A percentile compares a stretch with the other conserved stretches of the same genome.
Evolutionary conservation across 257 asterid genomes (phyloP).

Genomic region (Nicotiana benthamiana): DNA sequence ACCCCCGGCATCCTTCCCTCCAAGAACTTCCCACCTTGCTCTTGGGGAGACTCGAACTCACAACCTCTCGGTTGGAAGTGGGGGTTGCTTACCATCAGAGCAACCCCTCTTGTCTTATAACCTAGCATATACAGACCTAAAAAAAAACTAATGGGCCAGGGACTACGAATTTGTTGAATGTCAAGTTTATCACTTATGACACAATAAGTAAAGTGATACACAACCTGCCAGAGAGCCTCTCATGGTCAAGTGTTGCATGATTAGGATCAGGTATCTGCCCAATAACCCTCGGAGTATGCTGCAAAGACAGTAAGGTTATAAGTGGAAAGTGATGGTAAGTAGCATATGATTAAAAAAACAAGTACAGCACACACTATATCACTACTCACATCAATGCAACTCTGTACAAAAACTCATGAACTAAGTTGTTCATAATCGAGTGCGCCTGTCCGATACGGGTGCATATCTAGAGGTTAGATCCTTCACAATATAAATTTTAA

Average conservation of each 20-base stretch:
- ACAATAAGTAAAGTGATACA: slow-evolving; percentile 6
- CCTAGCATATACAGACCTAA: background rate
- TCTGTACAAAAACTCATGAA: background rate
- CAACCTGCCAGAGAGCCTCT: slow-evolving; percentile 76
- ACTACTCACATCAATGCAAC: background rate
- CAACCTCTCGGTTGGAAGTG: too few relatives aligned
- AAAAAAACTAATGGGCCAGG: background rate
- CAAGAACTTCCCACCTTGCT: too few relatives aligned
- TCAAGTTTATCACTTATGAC: background rate
- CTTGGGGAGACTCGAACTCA: too few relatives aligned
- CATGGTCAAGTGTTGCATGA: slow-evolving; percentile 85
- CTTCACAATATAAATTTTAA: too few relatives aligned
- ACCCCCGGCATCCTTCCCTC: too few relatives aligned
- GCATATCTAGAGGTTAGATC: too few relatives aligned
- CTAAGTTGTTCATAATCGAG: too few relatives aligned
- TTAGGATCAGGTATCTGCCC: slow-evolving; percentile 71
- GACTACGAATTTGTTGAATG: background rate
- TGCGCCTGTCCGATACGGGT: too few relatives aligned
- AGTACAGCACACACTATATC: background rate
- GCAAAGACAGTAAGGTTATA: slow-evolving; percentile 32
- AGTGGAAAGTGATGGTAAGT: slow-evolving; percentile 10
- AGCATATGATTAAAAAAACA: slow-evolving; percentile 10
- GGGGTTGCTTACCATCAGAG: too few relatives aligned
- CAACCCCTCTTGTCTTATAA: too few relatives aligned
- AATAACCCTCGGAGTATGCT: slow-evolving; percentile 90